These are phyloP conservation scores for Pseudozyma thailandica DNA, from an alignment of 1,284 basidiomycete genomes.

Conservation along the genomic window DNA sequence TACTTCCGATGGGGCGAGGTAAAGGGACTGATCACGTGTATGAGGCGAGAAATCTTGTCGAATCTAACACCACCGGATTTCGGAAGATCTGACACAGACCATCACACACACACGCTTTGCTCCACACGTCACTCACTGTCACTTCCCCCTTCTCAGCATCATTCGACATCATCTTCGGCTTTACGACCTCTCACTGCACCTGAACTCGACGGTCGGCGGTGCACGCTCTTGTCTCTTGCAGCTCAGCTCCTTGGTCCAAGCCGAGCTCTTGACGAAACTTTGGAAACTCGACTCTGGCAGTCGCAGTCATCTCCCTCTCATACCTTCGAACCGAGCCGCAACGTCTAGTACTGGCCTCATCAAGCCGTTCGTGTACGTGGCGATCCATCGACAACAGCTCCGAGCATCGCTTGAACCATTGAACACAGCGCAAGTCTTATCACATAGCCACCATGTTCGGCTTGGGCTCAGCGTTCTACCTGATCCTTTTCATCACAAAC, in stretches of 20 bases:
- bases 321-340: background rate
- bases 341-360: background rate
- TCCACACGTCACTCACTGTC: background rate
- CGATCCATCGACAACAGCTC: no score
- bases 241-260: no score
- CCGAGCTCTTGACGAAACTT: no score
- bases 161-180: no score
- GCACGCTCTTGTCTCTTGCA: slow-evolving; percentile 1
- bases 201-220: no score
- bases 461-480: slow-evolving; percentile 69
- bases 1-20: no score
- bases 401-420: background rate
- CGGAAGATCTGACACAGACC: slow-evolving; percentile 9
- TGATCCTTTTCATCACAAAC: slow-evolving; percentile 82
- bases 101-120: slow-evolving; percentile 5
- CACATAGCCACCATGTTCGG: slow-evolving; percentile 38
- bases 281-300: no score
- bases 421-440: background rate
- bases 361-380: no score
- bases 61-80: slow-evolving; percentile 3
- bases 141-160: no score
- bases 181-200: no score
- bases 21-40: no score
- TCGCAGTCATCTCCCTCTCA: no score
- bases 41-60: background rate